phyloP scores from a whole-genome alignment of 176 grass and related monocot species.

The Neostapfia colusana region DNA sequence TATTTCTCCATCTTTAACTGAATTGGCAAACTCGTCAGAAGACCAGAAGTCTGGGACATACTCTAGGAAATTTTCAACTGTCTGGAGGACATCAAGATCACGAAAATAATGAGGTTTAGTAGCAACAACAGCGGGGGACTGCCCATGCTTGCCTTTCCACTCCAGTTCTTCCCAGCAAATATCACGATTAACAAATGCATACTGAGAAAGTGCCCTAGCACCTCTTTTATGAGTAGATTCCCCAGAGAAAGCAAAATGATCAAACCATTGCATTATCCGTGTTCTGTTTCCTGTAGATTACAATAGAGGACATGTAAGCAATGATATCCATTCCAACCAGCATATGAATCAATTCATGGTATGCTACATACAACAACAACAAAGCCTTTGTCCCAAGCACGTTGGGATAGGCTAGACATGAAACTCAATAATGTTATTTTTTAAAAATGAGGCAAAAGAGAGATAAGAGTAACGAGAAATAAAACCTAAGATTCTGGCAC shows the following conservation, averaged over 20 bases:
- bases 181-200: conserved; percentile 83
- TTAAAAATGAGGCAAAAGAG: no score
- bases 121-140: conserved; percentile 90
- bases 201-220: conserved; percentile 76
- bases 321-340: background rate
- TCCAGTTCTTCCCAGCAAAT: conserved; percentile 93
- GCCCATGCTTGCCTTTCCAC: conserved; percentile 91
- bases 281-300: conserved; percentile 55
- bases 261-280: conserved; percentile 79
- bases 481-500: no score
- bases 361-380: background rate
- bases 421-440: no score
- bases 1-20: conserved; percentile 84
- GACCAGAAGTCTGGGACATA: conserved; percentile 87
- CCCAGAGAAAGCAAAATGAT: conserved; percentile 65
- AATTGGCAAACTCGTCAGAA: conserved; percentile 81
- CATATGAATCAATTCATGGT: conserved; percentile 18
- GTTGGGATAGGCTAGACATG: no score
- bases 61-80: conserved; percentile 86
- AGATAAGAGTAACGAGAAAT: no score
- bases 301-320: conserved; percentile 26
- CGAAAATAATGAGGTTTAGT: conserved; percentile 91
- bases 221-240: conserved; percentile 79
- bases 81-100: conserved; percentile 79
- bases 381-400: no score